Evolutionary conservation across 108 stramenopile genomes (phyloP).

Genomic region (Poteriospumella lacustris): DNA sequence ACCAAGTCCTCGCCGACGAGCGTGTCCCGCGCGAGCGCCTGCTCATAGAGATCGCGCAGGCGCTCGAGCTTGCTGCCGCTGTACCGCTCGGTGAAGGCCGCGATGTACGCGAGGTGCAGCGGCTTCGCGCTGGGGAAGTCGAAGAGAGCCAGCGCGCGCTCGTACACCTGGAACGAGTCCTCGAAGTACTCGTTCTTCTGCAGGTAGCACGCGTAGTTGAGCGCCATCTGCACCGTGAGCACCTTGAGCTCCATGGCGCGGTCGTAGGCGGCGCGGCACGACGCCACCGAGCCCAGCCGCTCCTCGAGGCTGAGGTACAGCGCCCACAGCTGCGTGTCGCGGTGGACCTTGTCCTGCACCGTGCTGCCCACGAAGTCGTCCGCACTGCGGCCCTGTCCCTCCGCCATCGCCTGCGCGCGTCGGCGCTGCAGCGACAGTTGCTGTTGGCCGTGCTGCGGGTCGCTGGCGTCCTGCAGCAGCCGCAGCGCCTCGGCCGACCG

Average conservation of each 20-base stretch:
- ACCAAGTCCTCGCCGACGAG: conserved; percentile 72
- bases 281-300: conserved; percentile 81
- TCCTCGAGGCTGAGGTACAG: conserved; percentile 93
- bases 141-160: conserved; percentile 88
- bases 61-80: conserved; percentile 84
- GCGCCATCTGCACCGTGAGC: conserved; percentile 82
- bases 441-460: neutral
- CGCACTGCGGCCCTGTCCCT: conserved; percentile 14
- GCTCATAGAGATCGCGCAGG: conserved; percentile 82
- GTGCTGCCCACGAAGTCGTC: conserved; percentile 18
- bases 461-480: conserved; percentile 44
- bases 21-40: conserved; percentile 75
- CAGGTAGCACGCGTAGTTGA: conserved; percentile 87
- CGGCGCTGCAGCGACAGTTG: conserved; percentile 23
- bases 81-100: conserved; percentile 78
- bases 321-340: conserved; percentile 76
- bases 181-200: conserved; percentile 57
- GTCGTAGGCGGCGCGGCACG: conserved; percentile 88
- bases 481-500: conserved; percentile 77
- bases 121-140: conserved; percentile 78
- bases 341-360: conserved; percentile 54
- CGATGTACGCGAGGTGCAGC: conserved; percentile 81
- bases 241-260: conserved; percentile 80
- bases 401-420: conserved; percentile 28
- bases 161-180: conserved; percentile 70